Evolutionary conservation across 1,284 basidiomycete species (phyloP).

Genomic region (Dichomitus squalens): DNA sequence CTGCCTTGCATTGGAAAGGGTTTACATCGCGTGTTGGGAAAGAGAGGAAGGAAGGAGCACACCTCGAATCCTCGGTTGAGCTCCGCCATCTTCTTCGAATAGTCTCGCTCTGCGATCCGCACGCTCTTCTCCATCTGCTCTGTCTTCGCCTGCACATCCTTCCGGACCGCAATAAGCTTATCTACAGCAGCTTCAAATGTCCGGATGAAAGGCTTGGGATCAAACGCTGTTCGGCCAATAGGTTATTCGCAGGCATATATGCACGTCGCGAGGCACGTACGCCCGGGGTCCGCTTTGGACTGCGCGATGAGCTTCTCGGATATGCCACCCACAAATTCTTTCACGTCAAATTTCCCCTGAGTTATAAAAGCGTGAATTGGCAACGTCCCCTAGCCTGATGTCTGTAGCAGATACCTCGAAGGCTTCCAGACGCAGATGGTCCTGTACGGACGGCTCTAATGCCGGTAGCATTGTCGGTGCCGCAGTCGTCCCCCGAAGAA

Average conservation of each 20-base stretch:
- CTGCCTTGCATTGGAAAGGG: conserved; percentile 51
- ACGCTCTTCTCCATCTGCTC: conserved; percentile 93
- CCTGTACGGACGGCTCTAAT: conserved; percentile 32
- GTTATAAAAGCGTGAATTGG: neutral
- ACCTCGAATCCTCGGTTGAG: conserved; percentile 93
- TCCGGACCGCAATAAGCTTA: conserved; percentile 80
- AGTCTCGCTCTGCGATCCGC: conserved; percentile 88
- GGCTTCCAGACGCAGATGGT: conserved; percentile 31
- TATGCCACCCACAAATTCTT: conserved; percentile 85
- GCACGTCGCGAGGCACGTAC: conserved; percentile 50
- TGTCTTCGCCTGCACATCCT: conserved; percentile 86
- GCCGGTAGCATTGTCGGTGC: conserved; percentile 7
- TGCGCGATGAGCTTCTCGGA: conserved; percentile 86
- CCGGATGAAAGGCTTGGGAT: conserved; percentile 90
- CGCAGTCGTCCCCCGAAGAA: no score
- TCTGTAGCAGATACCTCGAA: conserved; percentile 31
- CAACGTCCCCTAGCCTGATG: no score
- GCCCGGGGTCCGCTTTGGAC: conserved; percentile 81
- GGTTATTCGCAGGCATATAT: neutral
- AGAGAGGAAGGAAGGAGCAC: neutral
- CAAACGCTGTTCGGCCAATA: conserved; percentile 68
- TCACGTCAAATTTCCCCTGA: conserved; percentile 89
- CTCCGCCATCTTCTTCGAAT: conserved; percentile 91
- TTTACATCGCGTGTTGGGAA: neutral
- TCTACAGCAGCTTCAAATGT: conserved; percentile 93